Conservation (phyloP, 2,329 filamentous ascomycete genomes). For the Orbilia brochopaga region DNA sequence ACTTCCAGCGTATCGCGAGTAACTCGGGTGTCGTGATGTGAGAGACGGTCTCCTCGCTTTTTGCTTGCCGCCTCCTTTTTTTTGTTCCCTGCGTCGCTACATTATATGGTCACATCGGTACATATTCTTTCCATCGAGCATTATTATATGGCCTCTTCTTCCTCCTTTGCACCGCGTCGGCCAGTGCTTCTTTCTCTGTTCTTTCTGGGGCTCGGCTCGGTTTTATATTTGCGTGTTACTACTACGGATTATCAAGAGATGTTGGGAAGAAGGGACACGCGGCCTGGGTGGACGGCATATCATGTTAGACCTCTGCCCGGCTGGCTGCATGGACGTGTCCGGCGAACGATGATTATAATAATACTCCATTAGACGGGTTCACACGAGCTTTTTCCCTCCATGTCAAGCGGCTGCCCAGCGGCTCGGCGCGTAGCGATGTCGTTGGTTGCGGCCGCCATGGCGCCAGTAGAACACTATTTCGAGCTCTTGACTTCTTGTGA, state of each 20-base stretch:
- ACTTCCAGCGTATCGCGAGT: constrained; percentile 89
- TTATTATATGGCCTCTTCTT: constrained; percentile 20
- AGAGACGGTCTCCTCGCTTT: constrained; percentile 59
- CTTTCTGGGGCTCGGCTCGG: neutral
- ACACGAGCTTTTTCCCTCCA: neutral
- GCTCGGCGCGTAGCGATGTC: too few species aligned
- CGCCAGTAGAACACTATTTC: too few species aligned
- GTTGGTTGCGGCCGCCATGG: too few species aligned
- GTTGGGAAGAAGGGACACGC: neutral
- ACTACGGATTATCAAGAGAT: neutral
- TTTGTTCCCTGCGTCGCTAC: constrained; percentile 21
- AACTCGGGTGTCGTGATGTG: constrained; percentile 99
- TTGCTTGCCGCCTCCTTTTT: constrained; percentile 21
- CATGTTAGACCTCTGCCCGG: neutral
- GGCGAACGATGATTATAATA: neutral
- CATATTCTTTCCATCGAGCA: constrained; percentile 45
- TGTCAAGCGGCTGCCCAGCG: too few species aligned
- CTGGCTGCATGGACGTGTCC: neutral
- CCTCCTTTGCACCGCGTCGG: constrained; percentile 13
- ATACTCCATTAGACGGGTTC: constrained; percentile 1
- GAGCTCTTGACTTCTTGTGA: too few species aligned
- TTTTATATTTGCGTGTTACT: neutral
- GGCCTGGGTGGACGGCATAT: neutral
- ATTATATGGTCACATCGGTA: constrained; percentile 37
- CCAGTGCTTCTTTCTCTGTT: neutral